phyloP scores from a whole-genome alignment of 1,284 basidiomycete species.

The Schizophyllum amplum region DNA sequence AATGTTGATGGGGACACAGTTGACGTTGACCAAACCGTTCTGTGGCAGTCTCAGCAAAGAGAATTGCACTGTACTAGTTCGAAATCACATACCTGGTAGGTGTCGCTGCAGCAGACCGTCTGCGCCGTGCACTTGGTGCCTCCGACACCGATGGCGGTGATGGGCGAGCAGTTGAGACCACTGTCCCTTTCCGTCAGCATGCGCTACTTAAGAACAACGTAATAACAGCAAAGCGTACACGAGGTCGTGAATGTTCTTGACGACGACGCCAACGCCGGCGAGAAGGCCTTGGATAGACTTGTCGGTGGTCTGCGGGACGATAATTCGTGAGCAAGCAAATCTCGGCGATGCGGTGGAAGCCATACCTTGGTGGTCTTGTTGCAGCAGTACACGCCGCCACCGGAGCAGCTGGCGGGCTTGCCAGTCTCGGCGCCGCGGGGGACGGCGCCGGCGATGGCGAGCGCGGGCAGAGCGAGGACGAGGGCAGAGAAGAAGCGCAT shows the following conservation, averaged over 20 bases:
- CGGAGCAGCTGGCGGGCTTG: not conserved
- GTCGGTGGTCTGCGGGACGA: too few species aligned
- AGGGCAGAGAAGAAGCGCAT: not conserved
- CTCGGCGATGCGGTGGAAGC: not conserved
- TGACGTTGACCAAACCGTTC: not conserved
- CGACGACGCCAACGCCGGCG: too few species aligned
- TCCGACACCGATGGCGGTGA: not conserved
- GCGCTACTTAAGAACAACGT: too few species aligned
- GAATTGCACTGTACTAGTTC: not conserved
- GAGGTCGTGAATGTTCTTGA: not conserved
- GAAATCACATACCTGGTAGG: not conserved
- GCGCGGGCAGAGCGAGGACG: not conserved
- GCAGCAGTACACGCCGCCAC: not conserved
- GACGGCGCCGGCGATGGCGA: not conserved
- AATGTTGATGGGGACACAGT: not conserved
- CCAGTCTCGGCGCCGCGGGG: not conserved
- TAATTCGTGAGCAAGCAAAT: too few species aligned
- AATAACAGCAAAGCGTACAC: too few species aligned
- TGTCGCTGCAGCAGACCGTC: not conserved
- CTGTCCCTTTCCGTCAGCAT: too few species aligned
- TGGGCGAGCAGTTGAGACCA: not conserved
- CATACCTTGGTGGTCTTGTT: not conserved
- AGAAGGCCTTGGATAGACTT: too few species aligned
- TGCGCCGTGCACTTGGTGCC: not conserved
- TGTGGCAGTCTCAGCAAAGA: not conserved